Evolutionary conservation across 257 asterid species (phyloP), one percentile per base, ranked within the genome.

Genomic region (Cordia subcordata): DNA sequence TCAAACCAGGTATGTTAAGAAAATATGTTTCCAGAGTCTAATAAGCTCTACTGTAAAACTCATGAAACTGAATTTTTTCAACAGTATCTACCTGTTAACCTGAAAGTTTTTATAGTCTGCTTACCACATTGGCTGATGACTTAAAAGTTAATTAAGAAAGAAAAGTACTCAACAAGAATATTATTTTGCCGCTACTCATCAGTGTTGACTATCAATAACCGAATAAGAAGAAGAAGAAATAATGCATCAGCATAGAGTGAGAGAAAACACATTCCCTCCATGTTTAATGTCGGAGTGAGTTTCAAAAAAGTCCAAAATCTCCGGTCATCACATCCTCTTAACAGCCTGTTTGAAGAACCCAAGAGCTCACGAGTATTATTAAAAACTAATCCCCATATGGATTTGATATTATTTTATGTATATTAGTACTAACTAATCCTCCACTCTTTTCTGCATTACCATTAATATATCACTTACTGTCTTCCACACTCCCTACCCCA

Each of bases 301-400:
- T 60, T 58, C 75, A 57, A 68, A 59, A 69, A 88, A 76, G 65
- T 78, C 88, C 93, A 85, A 81, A 81, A 35, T 68, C 74, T 71
- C 66, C 75, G 50, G 75, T 68, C 69, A 74, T 65, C 71, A 66
- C 68, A 55, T 64, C 68, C 44, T n/a, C 71, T 72, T 63, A 67
- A 72, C 81, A 81, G 85, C 89, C n/a, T 85, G 67, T 27, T 78
- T 79, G 35, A 85, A 77, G 80, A 78, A 74, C 90, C 85, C 92
- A 72, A 81, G 84, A 88, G 79, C 93, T 74, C 90, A 85, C 84
- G 84, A 77, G 63, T 42, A 69, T 42, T 21, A 50, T 49, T 59
- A 27, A 56, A 64, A 64, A 55, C 71, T 64, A 57, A 81, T 55
- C 68, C 71, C 62, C 53, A 53, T 52, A 45, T 60, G 66, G 70